Conservation (phyloP, 805 yeast species). For the Sporopachydermia lactativora region DNA sequence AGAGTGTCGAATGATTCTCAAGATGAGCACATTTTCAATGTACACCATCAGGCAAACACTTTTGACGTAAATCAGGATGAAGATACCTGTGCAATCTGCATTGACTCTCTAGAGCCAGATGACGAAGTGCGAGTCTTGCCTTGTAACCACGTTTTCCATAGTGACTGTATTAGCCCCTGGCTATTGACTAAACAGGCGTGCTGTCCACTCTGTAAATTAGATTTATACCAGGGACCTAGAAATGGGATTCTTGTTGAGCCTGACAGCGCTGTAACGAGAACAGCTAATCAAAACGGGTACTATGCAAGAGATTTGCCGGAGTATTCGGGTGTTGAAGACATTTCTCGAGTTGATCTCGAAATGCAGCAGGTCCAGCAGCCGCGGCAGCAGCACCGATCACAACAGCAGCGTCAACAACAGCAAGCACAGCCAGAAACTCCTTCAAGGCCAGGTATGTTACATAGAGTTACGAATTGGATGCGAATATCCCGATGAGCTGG, state of each 20-base stretch:
- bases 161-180: slow-evolving; percentile 76
- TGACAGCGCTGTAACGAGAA: too few relatives aligned
- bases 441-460: too few relatives aligned
- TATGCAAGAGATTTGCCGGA: too few relatives aligned
- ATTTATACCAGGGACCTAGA: slow-evolving; percentile 19
- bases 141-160: slow-evolving; percentile 77
- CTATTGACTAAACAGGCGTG: slow-evolving; percentile 58
- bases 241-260: not conserved
- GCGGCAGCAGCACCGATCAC: too few relatives aligned
- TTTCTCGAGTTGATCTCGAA: too few relatives aligned
- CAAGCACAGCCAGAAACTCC: too few relatives aligned
- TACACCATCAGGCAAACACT: not conserved
- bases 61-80: slow-evolving; percentile 27
- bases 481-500: too few relatives aligned
- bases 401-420: too few relatives aligned
- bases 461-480: too few relatives aligned
- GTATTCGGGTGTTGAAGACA: too few relatives aligned
- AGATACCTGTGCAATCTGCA: slow-evolving; percentile 68
- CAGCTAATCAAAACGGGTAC: too few relatives aligned
- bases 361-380: too few relatives aligned
- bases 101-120: slow-evolving; percentile 47
- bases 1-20: not conserved
- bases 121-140: slow-evolving; percentile 58
- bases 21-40: not conserved
- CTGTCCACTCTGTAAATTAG: slow-evolving; percentile 75